Base-by-base conservation (phyloP, 2,329 filamentous ascomycete genomes). In the Clonostachys solani region DNA sequence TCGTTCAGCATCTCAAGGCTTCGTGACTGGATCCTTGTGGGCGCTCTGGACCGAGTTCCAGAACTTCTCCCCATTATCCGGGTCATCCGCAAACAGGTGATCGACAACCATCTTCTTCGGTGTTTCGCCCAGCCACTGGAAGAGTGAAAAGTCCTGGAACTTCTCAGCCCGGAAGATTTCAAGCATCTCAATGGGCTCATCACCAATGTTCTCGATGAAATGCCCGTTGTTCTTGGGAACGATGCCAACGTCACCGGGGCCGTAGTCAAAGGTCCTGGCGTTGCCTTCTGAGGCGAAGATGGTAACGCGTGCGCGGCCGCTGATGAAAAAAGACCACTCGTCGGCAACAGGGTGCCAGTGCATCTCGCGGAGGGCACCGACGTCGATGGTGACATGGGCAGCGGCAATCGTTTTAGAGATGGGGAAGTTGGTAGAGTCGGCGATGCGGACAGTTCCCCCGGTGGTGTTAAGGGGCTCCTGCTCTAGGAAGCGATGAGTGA, bases 331-430 rank as follows among this genome's bases (percentile, higher is more conserved):
- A 6, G 82, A 87, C 87, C 87, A 92, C 63, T 91, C 87, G 58
- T 91, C 87, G 12, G 86, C 86, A 41, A 81, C 83, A 1, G 86
- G 86, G 59, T 92, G 87, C 87, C 87, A 92, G 69, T 92, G 87
- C 75, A 92, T 89, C 67, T 90, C 87, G 12, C 87, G 78, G 60
- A 91, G 72, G 0, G 84, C 85, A 13, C 85, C 85, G 0, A 87
- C 86, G 52, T 86, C 72, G 50, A 92, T 87, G 36, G 78, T 78
- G 16, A 88, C 77, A 56, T 90, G 78, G 2, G 86, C 87, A 1
- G 87, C 86, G 0, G 87, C 85, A 18, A 91, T 78, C 0, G 83
- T 87, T 63, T 80, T 83, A 42, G 86, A 87, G 51, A 90, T 77
- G 33, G 83, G 81, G 60, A 92, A 92, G 64, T 87, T 89, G 33